Evolutionary conservation across 371 early-diverging fungal genomes (phyloP), one percentile per base, ranked within the genome.

Genomic region (Zychaea mexicana): DNA sequence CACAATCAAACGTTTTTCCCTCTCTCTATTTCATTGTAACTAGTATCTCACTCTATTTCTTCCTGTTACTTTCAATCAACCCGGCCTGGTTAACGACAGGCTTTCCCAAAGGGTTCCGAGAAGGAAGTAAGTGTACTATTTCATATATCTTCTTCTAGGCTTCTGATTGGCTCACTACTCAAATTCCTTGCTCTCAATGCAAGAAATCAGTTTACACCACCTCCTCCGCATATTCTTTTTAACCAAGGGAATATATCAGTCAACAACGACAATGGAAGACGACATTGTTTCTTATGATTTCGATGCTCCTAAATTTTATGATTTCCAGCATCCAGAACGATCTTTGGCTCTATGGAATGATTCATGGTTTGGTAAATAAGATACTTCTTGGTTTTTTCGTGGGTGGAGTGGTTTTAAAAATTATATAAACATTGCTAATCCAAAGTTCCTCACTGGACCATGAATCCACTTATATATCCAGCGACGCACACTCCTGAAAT

Each of bases 291-390:
- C 49, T 26, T 58, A 45, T 39, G 59, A 58, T 21, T 42, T 58
- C 19, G 59, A 58, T 42, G 59, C 59, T 19, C 59, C 59, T 9
- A 58, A 58, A 17, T 45, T 24, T 27, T 58, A 26, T 38, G 59
- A 58, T 30, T 58, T 58, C 17, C 10, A 33, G 12, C 24, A 58
- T 27, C 59, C 38, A 42, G 59, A 58, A n/a, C 27, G 1, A 45
- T 45, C 19, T 42, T 33, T 38, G 19, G 19, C 28, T 57, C 31
- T 36, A 22, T 9, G 33, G 21, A 15, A 22, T 15, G 57, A 57
- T 9, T 32, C 57, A 32, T 57, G 57, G 57, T 57, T 57, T 38
- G 57, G 57, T 57, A 56, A 4, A 32, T 3, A n/a, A n/a, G 28
- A 33, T n/a, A 7, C 7, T 36, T 15, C 7, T 36, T 7, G 38